Percentiles rank a stretch among this genome's conserved stretches.
phyloP scores from a whole-genome alignment of 805 yeast species.

The Lachancea nothofagi region DNA sequence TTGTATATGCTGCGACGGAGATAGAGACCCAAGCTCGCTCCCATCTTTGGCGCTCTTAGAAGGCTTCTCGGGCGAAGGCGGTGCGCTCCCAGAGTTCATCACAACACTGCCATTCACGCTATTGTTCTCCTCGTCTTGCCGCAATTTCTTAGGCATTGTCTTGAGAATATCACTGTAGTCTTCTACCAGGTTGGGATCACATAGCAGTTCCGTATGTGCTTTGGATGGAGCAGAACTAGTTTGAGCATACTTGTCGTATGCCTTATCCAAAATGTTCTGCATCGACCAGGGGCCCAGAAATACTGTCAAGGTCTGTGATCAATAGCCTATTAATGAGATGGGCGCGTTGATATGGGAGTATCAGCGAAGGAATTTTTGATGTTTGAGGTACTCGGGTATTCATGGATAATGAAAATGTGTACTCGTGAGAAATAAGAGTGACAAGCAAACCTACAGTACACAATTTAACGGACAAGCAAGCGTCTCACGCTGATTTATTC shows the following conservation, averaged over 20 bases:
- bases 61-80: not conserved
- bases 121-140: conserved; percentile 13
- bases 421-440: not conserved
- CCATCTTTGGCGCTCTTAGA: not conserved
- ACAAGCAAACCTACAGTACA: not conserved
- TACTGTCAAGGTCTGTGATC: too few species aligned
- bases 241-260: conserved; percentile 11
- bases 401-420: not conserved
- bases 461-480: too few species aligned
- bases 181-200: conserved; percentile 30
- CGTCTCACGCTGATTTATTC: too few species aligned
- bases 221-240: conserved; percentile 4
- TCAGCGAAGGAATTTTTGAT: conserved; percentile 8
- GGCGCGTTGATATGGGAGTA: conserved; percentile 1
- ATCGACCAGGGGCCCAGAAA: conserved; percentile 2
- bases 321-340: not conserved
- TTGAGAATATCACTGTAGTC: conserved; percentile 26
- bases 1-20: not conserved
- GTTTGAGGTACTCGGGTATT: not conserved
- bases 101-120: conserved; percentile 30
- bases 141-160: conserved; percentile 11
- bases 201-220: conserved; percentile 16
- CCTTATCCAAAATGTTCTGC: conserved; percentile 11
- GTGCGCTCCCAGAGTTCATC: conserved; percentile 14
- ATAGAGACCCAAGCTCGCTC: not conserved